phyloP scores from a whole-genome alignment of 805 yeast species.

The Zygosaccharomyces gambellarensis region DNA sequence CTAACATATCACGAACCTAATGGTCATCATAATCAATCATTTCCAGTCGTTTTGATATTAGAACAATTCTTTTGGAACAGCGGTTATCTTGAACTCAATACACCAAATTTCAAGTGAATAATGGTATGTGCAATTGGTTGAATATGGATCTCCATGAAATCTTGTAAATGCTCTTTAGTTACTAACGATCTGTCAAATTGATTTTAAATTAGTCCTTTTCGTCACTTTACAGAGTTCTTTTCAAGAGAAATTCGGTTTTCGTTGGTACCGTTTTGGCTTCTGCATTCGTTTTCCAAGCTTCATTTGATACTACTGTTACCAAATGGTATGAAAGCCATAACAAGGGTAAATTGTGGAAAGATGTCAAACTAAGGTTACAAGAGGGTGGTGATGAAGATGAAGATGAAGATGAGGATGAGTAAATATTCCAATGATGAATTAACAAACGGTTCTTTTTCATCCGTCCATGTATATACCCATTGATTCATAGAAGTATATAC shows the following conservation, averaged over 20 bases:
- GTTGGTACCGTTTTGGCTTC: slow-evolving; percentile 78
- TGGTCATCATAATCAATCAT: not conserved
- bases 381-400: slow-evolving; percentile 57
- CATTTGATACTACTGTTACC: slow-evolving; percentile 64
- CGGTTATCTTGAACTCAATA: not conserved
- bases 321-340: slow-evolving; percentile 72
- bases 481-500: slow-evolving; percentile 1
- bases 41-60: not conserved
- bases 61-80: not conserved
- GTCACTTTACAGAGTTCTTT: slow-evolving; percentile 56
- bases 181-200: slow-evolving; percentile 10
- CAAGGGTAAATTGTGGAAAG: slow-evolving; percentile 83
- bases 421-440: not conserved
- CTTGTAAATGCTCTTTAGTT: not conserved
- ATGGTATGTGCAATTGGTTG: slow-evolving; percentile 9
- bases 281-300: slow-evolving; percentile 81
- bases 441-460: not conserved
- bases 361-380: slow-evolving; percentile 55
- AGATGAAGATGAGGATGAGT: slow-evolving; percentile 42
- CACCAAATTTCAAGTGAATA: not conserved
- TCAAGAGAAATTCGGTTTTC: slow-evolving; percentile 87
- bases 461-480: slow-evolving; percentile 1
- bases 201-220: slow-evolving; percentile 38
- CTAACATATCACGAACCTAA: not conserved
- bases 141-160: not conserved